Percentiles rank a stretch among this genome's conserved stretches.
phyloP scores from a whole-genome alignment of 73 alveolate genomes.

The Uronychia binucleata region DNA sequence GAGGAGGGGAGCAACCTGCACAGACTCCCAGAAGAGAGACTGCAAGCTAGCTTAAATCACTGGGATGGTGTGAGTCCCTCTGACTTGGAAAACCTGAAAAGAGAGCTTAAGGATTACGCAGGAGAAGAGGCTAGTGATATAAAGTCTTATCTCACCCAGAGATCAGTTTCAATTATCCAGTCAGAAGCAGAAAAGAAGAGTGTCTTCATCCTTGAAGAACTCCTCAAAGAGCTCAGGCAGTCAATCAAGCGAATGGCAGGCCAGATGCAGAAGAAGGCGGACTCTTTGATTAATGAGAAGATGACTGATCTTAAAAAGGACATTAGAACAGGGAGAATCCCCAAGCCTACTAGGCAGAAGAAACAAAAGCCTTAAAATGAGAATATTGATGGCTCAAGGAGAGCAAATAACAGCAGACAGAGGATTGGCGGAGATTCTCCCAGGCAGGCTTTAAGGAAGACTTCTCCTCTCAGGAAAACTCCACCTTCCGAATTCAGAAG shows the following conservation, averaged over 20 bases:
- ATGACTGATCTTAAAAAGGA: background rate
- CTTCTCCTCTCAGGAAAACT: no score
- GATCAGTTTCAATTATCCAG: background rate
- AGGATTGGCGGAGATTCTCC: no score
- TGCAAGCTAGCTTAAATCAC: background rate
- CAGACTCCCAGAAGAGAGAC: background rate
- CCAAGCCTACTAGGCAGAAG: no score
- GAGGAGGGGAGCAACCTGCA: background rate
- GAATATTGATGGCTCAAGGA: no score
- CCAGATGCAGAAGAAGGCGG: background rate
- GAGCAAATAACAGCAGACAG: no score
- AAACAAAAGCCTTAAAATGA: no score
- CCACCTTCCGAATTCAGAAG: no score
- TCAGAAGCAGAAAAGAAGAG: background rate
- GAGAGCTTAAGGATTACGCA: background rate
- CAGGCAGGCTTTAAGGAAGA: no score
- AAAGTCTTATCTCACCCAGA: background rate
- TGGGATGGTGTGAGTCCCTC: background rate
- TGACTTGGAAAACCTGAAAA: background rate
- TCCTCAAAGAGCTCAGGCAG: background rate
- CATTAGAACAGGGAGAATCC: background rate
- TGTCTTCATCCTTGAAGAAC: background rate
- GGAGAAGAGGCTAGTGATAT: background rate
- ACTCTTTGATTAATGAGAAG: background rate
- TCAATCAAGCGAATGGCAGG: background rate